A percentile compares a stretch with the other conserved stretches of the same genome.
Conservation (phyloP, 441 rosid species). For the Erodium trifolium region DNA sequence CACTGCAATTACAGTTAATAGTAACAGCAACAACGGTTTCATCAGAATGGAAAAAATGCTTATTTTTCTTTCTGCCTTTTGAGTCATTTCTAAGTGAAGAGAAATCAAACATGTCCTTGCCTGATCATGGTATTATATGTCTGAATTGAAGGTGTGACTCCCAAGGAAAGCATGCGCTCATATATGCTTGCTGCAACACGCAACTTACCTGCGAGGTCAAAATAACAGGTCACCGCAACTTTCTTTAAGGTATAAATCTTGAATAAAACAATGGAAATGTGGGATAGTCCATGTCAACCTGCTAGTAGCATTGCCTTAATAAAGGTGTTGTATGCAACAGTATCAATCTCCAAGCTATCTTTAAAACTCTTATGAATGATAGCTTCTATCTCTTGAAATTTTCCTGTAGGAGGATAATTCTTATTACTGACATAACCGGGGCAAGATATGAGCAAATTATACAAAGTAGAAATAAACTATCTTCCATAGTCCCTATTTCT, state of each 20-base stretch:
- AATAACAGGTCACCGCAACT: conserved; percentile 17
- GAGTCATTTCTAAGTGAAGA: background rate
- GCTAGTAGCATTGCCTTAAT: conserved; percentile 82
- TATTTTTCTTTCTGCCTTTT: background rate
- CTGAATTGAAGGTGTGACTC: conserved; percentile 56
- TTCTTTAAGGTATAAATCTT: conserved; percentile 13
- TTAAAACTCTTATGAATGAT: conserved; percentile 36
- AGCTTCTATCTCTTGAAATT: conserved; percentile 55
- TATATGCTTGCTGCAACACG: conserved; percentile 50
- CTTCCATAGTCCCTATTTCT: background rate
- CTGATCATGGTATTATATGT: conserved; percentile 75
- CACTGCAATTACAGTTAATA: conserved; percentile 39
- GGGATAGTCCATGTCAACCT: conserved; percentile 34
- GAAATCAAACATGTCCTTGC: conserved; percentile 28
- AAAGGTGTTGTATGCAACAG: conserved; percentile 71
- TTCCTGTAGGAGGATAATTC: conserved; percentile 39
- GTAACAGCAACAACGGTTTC: conserved; percentile 10
- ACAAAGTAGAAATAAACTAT: background rate
- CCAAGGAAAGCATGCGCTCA: conserved; percentile 50
- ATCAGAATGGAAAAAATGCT: conserved; percentile 15
- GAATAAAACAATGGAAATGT: conserved; percentile 9
- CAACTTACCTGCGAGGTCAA: conserved; percentile 48
- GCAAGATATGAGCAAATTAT: background rate
- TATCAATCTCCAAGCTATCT: conserved; percentile 51
- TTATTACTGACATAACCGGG: conserved; percentile 9